These are phyloP conservation scores for Incumbomyces lentus DNA, from an alignment of 2,329 filamentous ascomycete genomes.

Conservation along the genomic window DNA sequence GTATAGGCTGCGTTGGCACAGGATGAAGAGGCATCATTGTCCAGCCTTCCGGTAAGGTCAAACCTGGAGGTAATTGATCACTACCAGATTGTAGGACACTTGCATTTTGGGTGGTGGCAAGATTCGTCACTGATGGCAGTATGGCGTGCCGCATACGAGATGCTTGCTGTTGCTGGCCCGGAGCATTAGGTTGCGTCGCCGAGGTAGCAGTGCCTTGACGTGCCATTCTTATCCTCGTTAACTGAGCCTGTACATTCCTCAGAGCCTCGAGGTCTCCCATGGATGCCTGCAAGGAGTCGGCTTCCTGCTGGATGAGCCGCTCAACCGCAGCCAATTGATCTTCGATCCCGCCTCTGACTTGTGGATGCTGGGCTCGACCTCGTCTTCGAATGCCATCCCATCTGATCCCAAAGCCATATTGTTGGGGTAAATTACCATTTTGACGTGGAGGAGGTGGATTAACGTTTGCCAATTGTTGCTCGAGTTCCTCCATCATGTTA, in stretches of 20 bases:
- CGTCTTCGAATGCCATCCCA: constrained; percentile 18
- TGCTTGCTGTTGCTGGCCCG: constrained; percentile 7
- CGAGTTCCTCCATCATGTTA: constrained; percentile 51
- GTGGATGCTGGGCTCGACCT: constrained; percentile 16
- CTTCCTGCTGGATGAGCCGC: constrained; percentile 57
- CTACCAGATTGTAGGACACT: constrained; percentile 32
- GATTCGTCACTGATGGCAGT: constrained; percentile 10
- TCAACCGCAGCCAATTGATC: constrained; percentile 56
- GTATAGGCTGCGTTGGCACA: constrained; percentile 12
- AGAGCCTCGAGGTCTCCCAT: constrained; percentile 60
- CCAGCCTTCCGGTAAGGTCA: constrained; percentile 45
- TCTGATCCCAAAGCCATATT: constrained; percentile 33
- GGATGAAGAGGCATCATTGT: constrained; percentile 37
- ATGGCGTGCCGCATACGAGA: constrained; percentile 9
- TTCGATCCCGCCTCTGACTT: constrained; percentile 33
- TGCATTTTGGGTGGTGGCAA: constrained; percentile 21
- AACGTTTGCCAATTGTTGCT: constrained; percentile 49
- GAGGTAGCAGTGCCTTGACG: constrained; percentile 5
- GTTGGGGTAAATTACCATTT: constrained; percentile 25
- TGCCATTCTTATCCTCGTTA: constrained; percentile 51
- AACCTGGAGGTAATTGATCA: constrained; percentile 39
- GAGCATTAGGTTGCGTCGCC: constrained; percentile 5
- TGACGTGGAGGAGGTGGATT: constrained; percentile 28
- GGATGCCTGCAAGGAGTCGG: constrained; percentile 51
- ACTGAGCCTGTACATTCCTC: constrained; percentile 56